Conservation (phyloP, 305 asterid genomes). For the Solanum hybrid region DNA sequence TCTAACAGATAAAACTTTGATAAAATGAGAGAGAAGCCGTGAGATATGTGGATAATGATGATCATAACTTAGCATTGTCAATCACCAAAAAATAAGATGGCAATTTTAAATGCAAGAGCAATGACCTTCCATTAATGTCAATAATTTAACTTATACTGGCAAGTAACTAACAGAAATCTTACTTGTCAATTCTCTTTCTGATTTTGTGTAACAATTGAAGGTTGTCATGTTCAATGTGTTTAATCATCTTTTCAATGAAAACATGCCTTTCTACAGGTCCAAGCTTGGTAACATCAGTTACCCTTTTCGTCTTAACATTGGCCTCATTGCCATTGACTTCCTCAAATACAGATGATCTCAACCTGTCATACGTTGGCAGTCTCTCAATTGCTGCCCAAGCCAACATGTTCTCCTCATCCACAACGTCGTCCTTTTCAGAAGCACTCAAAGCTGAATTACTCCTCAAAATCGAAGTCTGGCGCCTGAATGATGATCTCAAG, state of each 20-base stretch:
- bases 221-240: slow-evolving; percentile 70
- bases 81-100: background rate
- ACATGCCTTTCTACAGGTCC: slow-evolving; percentile 54
- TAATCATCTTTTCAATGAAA: slow-evolving; percentile 65
- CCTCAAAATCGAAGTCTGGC: slow-evolving; percentile 25
- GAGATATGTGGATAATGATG: background rate
- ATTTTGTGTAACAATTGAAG: slow-evolving; percentile 60
- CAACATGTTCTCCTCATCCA: slow-evolving; percentile 34
- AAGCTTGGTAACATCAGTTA: slow-evolving; percentile 69
- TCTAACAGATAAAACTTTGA: background rate
- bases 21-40: background rate
- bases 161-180: background rate
- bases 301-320: slow-evolving; percentile 24
- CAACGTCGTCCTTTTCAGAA: slow-evolving; percentile 8
- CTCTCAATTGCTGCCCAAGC: slow-evolving; percentile 63
- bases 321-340: slow-evolving; percentile 25
- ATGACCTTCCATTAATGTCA: background rate
- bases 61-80: background rate
- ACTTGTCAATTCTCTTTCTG: slow-evolving; percentile 64
- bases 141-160: background rate
- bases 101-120: background rate
- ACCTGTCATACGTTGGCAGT: slow-evolving; percentile 51
- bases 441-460: slow-evolving; percentile 30
- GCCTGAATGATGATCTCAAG: slow-evolving; percentile 28
- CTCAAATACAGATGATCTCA: slow-evolving; percentile 51